phyloP scores from a whole-genome alignment of 208 protist species.

The Vickermania ingenoplastis region DNA sequence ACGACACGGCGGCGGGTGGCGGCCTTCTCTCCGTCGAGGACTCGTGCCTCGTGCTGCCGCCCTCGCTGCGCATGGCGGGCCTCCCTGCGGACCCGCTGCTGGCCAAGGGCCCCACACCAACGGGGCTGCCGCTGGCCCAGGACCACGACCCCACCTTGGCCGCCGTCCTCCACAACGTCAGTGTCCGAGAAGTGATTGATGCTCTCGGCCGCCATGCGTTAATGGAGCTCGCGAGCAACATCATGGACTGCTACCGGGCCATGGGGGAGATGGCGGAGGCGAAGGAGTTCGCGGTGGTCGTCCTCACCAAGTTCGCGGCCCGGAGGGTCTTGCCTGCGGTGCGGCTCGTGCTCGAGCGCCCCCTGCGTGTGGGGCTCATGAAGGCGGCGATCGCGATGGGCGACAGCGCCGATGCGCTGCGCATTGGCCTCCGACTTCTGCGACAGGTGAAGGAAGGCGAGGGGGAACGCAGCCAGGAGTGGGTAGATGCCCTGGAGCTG shows the following conservation, averaged over 20 bases:
- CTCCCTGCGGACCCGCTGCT: background rate
- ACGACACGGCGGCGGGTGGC: background rate
- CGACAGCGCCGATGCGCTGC: conserved; percentile 75
- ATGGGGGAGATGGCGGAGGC: conserved; percentile 81
- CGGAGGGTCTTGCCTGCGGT: conserved; percentile 35
- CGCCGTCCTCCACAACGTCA: conserved; percentile 35
- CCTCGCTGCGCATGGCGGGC: background rate
- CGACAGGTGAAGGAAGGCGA: background rate
- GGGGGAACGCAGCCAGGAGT: conserved; percentile 20
- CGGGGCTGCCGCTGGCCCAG: background rate
- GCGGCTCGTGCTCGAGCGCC: conserved; percentile 40
- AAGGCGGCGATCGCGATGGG: conserved; percentile 57
- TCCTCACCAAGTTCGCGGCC: conserved; percentile 41
- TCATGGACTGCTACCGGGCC: conserved; percentile 76
- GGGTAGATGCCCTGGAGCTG: conserved; percentile 60
- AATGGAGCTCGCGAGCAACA: conserved; percentile 53
- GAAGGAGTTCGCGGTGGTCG: conserved; percentile 79
- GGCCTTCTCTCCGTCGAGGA: background rate
- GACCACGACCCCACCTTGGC: background rate
- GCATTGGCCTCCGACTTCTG: conserved; percentile 66
- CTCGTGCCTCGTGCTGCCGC: background rate
- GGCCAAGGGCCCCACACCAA: background rate
- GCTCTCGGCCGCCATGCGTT: conserved; percentile 52
- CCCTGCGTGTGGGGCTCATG: conserved; percentile 68
- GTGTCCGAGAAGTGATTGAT: conserved; percentile 47